Conservation (phyloP, 495 filamentous ascomycete species). For the Podospora australis region DNA sequence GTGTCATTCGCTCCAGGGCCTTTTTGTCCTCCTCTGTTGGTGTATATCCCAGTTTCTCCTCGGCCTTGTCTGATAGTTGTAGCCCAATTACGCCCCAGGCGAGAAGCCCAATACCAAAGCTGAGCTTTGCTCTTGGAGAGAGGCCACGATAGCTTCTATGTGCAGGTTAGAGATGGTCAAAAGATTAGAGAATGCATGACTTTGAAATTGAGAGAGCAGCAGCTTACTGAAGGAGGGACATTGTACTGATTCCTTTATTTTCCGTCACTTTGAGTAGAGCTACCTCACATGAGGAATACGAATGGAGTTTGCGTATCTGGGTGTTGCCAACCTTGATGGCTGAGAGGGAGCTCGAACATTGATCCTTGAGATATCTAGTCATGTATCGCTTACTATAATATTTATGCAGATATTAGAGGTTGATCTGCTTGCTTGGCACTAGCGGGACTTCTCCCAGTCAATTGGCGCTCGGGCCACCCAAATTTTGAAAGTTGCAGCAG, state of each 20-base stretch:
- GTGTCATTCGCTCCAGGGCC: constrained; percentile 29
- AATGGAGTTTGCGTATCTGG: too few species aligned
- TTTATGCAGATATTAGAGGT: too few species aligned
- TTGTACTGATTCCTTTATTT: background rate
- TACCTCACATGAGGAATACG: too few species aligned
- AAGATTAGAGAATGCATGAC: background rate
- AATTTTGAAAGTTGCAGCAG: constrained; percentile 20
- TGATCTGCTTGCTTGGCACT: too few species aligned
- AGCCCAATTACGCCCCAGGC: constrained; percentile 40
- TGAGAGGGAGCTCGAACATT: too few species aligned
- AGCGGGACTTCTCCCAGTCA: too few species aligned
- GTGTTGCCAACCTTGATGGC: too few species aligned
- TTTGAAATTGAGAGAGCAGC: background rate
- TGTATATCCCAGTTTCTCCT: constrained; percentile 35
- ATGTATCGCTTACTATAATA: too few species aligned
- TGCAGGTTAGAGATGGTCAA: background rate
- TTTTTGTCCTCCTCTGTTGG: constrained; percentile 40
- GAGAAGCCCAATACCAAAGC: constrained; percentile 36
- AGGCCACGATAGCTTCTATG: constrained; percentile 33
- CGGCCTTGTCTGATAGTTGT: constrained; percentile 33
- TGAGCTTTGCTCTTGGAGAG: constrained; percentile 28
- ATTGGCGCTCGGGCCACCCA: constrained; percentile 28
- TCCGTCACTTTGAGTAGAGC: too few species aligned
- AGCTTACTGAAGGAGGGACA: constrained; percentile 1
- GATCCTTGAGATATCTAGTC: too few species aligned